Evolutionary conservation across 2,329 filamentous ascomycete genomes (phyloP).

Genomic region (Laburnicola sp.): DNA sequence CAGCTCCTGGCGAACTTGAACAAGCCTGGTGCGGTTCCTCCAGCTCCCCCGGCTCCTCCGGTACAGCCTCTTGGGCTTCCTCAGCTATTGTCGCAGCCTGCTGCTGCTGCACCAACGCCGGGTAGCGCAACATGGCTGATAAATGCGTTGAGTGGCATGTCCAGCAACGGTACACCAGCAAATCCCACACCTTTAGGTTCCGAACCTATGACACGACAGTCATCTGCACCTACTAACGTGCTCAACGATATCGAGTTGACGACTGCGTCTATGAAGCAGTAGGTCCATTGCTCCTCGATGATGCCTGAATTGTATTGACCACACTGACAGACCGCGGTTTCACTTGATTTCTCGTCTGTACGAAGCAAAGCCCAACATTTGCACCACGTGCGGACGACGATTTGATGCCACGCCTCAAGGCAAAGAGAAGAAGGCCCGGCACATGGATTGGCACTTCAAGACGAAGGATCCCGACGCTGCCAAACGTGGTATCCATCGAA

Average conservation of each 20-base stretch:
- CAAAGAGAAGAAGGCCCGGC: constrained; percentile 80
- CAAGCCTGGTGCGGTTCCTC: constrained; percentile 26
- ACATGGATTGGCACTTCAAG: constrained; percentile 98
- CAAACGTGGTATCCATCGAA: constrained; percentile 84
- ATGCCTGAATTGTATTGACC: constrained; percentile 18
- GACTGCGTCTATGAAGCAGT: constrained; percentile 73
- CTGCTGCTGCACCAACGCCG: constrained; percentile 17
- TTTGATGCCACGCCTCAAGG: constrained; percentile 79
- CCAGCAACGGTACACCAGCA: constrained; percentile 27
- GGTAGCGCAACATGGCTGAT: constrained; percentile 37
- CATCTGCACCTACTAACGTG: constrained; percentile 43
- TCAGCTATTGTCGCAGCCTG: constrained; percentile 24
- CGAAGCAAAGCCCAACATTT: constrained; percentile 81
- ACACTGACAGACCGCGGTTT: constrained; percentile 64
- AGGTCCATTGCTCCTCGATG: constrained; percentile 22
- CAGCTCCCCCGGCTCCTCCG: constrained; percentile 16
- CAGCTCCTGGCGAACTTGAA: constrained; percentile 38
- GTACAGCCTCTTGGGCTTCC: constrained; percentile 14
- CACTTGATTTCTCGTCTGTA: constrained; percentile 75
- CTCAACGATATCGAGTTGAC: constrained; percentile 62
- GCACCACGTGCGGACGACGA: constrained; percentile 86
- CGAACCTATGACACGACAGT: constrained; percentile 32
- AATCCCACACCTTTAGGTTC: constrained; percentile 32
- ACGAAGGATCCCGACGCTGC: constrained; percentile 87
- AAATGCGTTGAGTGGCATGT: constrained; percentile 35